These are phyloP conservation scores for Amanita jacksonii DNA, from an alignment of 768 basidiomycete genomes.

Conservation along the genomic window DNA sequence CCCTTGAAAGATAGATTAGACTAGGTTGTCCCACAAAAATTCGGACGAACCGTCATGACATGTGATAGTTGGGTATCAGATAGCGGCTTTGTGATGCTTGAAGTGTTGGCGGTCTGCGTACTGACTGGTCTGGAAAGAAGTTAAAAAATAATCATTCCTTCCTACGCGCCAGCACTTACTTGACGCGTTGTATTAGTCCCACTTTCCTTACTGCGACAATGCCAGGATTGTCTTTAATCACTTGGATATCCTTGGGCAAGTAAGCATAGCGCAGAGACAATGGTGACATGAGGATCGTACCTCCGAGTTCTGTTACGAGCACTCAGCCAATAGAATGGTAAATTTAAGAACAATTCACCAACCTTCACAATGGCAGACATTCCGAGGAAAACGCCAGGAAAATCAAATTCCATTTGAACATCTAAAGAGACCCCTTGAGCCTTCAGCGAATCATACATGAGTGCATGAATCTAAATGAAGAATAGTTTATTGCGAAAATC, in stretches of 20 bases:
- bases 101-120: slow-evolving; percentile 28
- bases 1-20: slow-evolving; percentile 28
- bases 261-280: no score
- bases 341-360: slow-evolving; percentile 12
- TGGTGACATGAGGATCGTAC: slow-evolving; percentile 13
- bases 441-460: slow-evolving; percentile 36
- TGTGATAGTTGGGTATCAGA: slow-evolving; percentile 40
- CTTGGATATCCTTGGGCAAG: slow-evolving; percentile 33
- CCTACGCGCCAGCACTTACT: slow-evolving; percentile 19
- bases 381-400: slow-evolving; percentile 46
- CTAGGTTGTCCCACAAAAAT: not conserved
- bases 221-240: slow-evolving; percentile 35
- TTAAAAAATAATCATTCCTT: not conserved
- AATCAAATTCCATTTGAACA: slow-evolving; percentile 43
- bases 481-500: not conserved
- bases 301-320: slow-evolving; percentile 16
- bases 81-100: slow-evolving; percentile 31
- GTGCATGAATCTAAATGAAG: slow-evolving; percentile 32
- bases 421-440: slow-evolving; percentile 35
- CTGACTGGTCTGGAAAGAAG: slow-evolving; percentile 30
- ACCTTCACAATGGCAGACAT: slow-evolving; percentile 42
- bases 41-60: slow-evolving; percentile 35
- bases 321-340: not conserved
- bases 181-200: slow-evolving; percentile 29
- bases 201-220: slow-evolving; percentile 52